Percentiles rank a stretch among this genome's conserved stretches.
phyloP scores from a whole-genome alignment of 805 yeast species.

The Saccharomycopsis sp. region DNA sequence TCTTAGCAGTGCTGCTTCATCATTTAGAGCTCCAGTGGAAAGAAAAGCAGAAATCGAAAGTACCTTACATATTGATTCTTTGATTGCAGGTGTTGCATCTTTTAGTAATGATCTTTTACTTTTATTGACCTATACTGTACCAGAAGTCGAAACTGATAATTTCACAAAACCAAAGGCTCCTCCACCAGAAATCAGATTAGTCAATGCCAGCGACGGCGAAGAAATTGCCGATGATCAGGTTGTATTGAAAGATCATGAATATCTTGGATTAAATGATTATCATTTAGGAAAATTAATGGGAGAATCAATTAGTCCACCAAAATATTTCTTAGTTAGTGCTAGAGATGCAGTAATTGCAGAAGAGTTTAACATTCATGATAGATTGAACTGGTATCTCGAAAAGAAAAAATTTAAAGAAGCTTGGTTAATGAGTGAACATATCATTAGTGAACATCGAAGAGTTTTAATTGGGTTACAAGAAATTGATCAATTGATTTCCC shows the following conservation, averaged over 20 bases:
- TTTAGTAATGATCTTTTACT: slow-evolving; percentile 63
- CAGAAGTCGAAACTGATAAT: slow-evolving; percentile 1
- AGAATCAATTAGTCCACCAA: slow-evolving; percentile 22
- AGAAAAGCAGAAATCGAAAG: slow-evolving; percentile 36
- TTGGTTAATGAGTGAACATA: slow-evolving; percentile 62
- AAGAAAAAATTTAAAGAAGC: slow-evolving; percentile 51
- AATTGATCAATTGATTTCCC: slow-evolving; percentile 25
- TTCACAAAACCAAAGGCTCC: slow-evolving; percentile 23
- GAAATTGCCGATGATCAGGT: slow-evolving; percentile 76
- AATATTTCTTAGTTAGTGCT: slow-evolving; percentile 67
- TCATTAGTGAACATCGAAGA: slow-evolving; percentile 41
- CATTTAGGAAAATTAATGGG: slow-evolving; percentile 48
- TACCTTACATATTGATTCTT: slow-evolving; percentile 30
- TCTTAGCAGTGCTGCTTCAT: slow-evolving; percentile 44
- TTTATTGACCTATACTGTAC: slow-evolving; percentile 39
- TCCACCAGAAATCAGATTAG: slow-evolving; percentile 67
- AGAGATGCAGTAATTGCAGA: slow-evolving; percentile 71
- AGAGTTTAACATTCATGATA: slow-evolving; percentile 60
- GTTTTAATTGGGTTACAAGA: slow-evolving; percentile 51
- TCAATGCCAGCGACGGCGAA: slow-evolving; percentile 55
- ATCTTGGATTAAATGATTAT: slow-evolving; percentile 72
- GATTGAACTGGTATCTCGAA: slow-evolving; percentile 60
- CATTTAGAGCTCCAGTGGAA: slow-evolving; percentile 34
- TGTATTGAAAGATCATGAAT: slow-evolving; percentile 43
- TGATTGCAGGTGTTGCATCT: slow-evolving; percentile 72